Percentiles rank a stretch among this genome's conserved stretches.
Conservation (phyloP, 352 stramenopile species). For the Thalassiosira hispida region DNA sequence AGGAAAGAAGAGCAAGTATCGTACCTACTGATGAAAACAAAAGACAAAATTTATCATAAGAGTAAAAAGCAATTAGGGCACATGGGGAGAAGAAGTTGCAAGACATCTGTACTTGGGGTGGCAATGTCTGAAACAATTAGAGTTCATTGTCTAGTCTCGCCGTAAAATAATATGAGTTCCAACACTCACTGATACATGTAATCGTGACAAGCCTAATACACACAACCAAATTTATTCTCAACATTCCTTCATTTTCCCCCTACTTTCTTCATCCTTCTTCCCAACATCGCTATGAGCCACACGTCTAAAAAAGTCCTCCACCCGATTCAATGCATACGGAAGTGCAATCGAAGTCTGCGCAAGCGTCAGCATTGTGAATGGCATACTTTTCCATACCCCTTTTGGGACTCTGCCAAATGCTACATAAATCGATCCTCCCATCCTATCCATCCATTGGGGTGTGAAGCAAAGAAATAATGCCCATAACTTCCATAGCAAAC, state of each 20-base stretch:
- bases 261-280: not conserved
- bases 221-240: too few species aligned
- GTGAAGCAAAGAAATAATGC: slow-evolving; percentile 19
- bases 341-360: slow-evolving; percentile 26
- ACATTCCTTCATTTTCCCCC: not conserved
- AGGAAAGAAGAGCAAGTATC: too few species aligned
- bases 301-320: slow-evolving; percentile 43
- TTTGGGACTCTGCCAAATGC: slow-evolving; percentile 22
- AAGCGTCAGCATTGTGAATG: slow-evolving; percentile 28
- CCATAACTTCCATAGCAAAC: slow-evolving; percentile 36
- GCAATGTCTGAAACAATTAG: too few species aligned
- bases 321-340: slow-evolving; percentile 36
- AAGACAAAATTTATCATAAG: too few species aligned
- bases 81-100: too few species aligned
- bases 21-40: too few species aligned
- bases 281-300: slow-evolving; percentile 23
- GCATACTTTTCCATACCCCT: slow-evolving; percentile 31
- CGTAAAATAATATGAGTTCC: too few species aligned
- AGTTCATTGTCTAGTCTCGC: too few species aligned
- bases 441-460: slow-evolving; percentile 19
- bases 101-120: too few species aligned
- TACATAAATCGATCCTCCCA: not conserved
- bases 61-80: too few species aligned
- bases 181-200: too few species aligned
- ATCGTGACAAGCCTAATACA: too few species aligned